Evolutionary conservation across 1,284 basidiomycete genomes (phyloP).

Genomic region (Lentinula novae-zelandiae): DNA sequence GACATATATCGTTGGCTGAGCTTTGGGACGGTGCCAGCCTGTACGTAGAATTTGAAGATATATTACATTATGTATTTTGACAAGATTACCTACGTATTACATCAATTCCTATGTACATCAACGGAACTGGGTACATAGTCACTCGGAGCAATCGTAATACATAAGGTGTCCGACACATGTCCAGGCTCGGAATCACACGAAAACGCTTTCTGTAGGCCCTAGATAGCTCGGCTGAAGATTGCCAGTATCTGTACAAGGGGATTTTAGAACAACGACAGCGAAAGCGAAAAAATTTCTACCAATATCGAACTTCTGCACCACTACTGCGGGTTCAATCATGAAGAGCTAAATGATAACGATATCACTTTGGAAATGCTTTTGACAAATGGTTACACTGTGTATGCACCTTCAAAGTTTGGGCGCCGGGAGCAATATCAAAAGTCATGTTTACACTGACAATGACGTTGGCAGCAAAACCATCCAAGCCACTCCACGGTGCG

Average conservation of each 20-base stretch:
- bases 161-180: neutral
- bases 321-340: slow-evolving; percentile 58
- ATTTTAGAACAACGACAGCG: neutral
- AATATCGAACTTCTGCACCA: slow-evolving; percentile 61
- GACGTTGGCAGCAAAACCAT: slow-evolving; percentile 53
- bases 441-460: slow-evolving; percentile 38
- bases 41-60: neutral
- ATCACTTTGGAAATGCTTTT: neutral
- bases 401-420: slow-evolving; percentile 53
- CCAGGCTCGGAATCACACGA: neutral
- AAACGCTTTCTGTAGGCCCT: slow-evolving; percentile 57
- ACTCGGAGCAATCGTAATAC: neutral
- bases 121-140: neutral
- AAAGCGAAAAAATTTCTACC: slow-evolving; percentile 30
- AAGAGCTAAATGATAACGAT: slow-evolving; percentile 34
- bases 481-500: slow-evolving; percentile 40
- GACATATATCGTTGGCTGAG: too few relatives aligned
- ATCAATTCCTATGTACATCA: neutral
- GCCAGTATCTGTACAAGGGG: slow-evolving; percentile 42
- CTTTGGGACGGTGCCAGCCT: too few relatives aligned
- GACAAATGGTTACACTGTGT: neutral
- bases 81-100: neutral
- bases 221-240: slow-evolving; percentile 53
- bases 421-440: slow-evolving; percentile 41
- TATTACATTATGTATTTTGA: neutral